Base-by-base conservation (phyloP, 768 basidiomycete species). In the Tricholoma furcatifolium region DNA sequence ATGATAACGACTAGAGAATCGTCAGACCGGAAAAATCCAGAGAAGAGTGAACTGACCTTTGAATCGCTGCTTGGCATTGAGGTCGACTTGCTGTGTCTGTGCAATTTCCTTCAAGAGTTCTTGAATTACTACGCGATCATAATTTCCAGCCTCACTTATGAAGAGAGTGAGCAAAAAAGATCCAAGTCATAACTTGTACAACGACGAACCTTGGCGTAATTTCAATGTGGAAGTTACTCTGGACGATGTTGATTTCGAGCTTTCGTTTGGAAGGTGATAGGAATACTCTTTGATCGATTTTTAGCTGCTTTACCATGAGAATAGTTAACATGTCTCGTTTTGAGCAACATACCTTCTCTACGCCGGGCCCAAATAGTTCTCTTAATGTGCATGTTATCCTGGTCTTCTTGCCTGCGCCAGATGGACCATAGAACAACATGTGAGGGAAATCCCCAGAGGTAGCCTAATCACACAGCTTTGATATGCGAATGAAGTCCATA, bases 71-170 rank as follows among this genome's bases (percentile, higher is more conserved):
- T 90, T 95, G 3, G 96, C 96, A 64, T 82, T 91, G 57, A 98
- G 70, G 72, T 99, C 96, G 9, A 99, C 93, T 67, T 98, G 96
- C 67, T 99, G 96, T 2, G 95, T 99, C 69, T 98, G 95, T 1
- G 96, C 96, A 61, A 99, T 98, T 71, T 98, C 96, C 69, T 98
- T 99, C 52, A 99, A 70, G 41, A 99, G 80, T 63, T 99, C 96
- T 64, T 98, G 96, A 47, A 99, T 93, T 44, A 99, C 93, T 1
- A 94, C 81, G 56, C 96, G 78, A 67, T 99, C 96, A 62, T 89
- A 97, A 63, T 87, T 96, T 11, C 96, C 96, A 0, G 94, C 94
- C 72, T 99, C 96, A 59, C 96, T 98, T 66, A 9, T 53, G 17
- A 43, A n/a, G 40, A 47, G 20, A 17, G 35, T 36, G 32, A 23